Percentiles rank a stretch among this genome's conserved stretches.
Conservation (phyloP, 1,284 basidiomycete species). For the Leccinum fallax region DNA sequence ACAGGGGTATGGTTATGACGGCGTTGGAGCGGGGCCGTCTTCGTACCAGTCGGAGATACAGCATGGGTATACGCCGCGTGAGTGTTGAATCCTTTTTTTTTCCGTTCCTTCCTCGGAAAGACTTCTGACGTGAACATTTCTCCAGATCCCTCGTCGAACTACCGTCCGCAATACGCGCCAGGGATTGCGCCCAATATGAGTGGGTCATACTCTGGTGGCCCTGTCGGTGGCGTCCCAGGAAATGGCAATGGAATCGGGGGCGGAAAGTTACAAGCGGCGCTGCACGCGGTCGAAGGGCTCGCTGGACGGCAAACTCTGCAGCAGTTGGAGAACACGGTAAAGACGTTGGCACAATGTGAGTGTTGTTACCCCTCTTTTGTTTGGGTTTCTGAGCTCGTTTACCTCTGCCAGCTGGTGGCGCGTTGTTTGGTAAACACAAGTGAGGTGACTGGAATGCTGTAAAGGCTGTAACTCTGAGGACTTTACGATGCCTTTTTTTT, state of each 20-base stretch:
- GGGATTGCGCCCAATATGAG: neutral
- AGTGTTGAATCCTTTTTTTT: neutral
- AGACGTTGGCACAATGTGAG: neutral
- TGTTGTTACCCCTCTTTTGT: neutral
- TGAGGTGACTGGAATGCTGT: neutral
- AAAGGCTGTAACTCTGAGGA: neutral
- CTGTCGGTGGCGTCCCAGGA: neutral
- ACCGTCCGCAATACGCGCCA: neutral
- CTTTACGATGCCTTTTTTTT: neutral
- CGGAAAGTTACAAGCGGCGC: slow-evolving; percentile 9
- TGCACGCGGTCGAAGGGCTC: slow-evolving; percentile 30
- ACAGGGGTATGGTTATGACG: neutral
- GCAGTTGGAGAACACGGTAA: slow-evolving; percentile 28
- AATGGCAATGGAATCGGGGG: neutral
- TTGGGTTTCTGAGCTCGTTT: neutral
- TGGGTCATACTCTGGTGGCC: neutral
- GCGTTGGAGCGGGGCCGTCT: neutral
- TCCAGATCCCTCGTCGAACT: neutral
- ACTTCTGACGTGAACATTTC: neutral
- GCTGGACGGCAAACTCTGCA: slow-evolving; percentile 22
- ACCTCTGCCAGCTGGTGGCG: slow-evolving; percentile 13
- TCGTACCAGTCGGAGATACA: neutral
- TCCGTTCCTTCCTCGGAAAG: neutral
- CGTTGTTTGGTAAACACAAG: slow-evolving; percentile 24
- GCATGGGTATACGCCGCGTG: slow-evolving; percentile 20